Percentiles rank a stretch among this genome's conserved stretches.
These are phyloP conservation scores for Crithidia brevicula DNA, from an alignment of 208 protist species.

Conservation along the genomic window DNA sequence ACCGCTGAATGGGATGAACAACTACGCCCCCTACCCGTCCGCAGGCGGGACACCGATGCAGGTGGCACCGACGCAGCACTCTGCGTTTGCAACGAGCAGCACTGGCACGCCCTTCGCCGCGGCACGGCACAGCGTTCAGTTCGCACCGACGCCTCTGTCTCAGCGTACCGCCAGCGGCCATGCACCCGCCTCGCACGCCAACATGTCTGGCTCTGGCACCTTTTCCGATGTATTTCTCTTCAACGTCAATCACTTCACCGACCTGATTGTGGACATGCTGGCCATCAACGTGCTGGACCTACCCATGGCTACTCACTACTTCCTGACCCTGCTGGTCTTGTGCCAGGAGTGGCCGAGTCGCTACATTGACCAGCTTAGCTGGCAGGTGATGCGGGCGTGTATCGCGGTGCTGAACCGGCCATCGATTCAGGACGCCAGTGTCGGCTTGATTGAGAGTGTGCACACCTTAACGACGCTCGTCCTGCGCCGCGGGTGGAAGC, in stretches of 20 bases:
- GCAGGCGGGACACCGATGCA: conserved; percentile 5
- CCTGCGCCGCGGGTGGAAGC: conserved; percentile 58
- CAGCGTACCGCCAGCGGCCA: neutral
- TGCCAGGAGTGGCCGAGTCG: conserved; percentile 58
- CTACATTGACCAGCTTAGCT: conserved; percentile 65
- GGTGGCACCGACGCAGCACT: conserved; percentile 2
- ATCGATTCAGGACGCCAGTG: conserved; percentile 53
- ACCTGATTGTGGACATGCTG: conserved; percentile 80
- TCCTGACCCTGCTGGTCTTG: conserved; percentile 57
- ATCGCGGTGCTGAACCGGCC: conserved; percentile 77
- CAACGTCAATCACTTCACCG: conserved; percentile 80
- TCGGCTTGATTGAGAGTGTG: conserved; percentile 59
- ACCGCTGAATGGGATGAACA: neutral
- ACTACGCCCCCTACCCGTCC: neutral
- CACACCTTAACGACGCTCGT: conserved; percentile 58
- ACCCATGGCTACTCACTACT: conserved; percentile 55
- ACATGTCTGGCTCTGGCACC: neutral
- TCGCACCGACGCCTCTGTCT: neutral
- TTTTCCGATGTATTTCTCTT: conserved; percentile 71
- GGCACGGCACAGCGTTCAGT: conserved; percentile 6
- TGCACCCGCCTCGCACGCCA: neutral
- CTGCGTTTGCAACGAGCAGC: neutral
- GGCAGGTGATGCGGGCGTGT: conserved; percentile 74
- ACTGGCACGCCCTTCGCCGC: neutral
- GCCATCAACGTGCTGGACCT: conserved; percentile 86